Conservation (phyloP, 495 filamentous ascomycete species). For the Trichoderma asperelloides region DNA sequence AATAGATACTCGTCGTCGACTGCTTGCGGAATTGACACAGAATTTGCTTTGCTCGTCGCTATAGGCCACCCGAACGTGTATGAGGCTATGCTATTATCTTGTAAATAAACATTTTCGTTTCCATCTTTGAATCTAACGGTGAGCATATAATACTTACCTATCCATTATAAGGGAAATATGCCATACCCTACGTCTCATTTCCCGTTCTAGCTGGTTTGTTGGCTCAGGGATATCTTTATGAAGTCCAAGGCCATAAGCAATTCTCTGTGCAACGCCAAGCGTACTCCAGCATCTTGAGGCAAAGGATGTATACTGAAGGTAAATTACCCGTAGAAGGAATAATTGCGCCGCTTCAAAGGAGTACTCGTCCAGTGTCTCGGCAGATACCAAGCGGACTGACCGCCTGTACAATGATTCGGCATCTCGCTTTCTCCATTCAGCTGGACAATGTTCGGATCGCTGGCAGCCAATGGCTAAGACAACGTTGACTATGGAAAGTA, state of each 20-base stretch:
- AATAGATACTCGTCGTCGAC: background rate
- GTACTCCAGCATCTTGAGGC: background rate
- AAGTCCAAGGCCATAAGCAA: background rate
- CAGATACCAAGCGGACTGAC: background rate
- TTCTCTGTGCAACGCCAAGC: background rate
- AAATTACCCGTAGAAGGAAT: background rate
- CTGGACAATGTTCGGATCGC: background rate
- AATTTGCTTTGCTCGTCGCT: background rate
- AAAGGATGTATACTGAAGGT: background rate
- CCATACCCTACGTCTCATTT: slow-evolving; percentile 3
- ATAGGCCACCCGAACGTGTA: background rate
- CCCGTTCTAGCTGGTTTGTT: background rate
- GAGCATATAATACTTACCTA: background rate
- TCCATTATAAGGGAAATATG: background rate
- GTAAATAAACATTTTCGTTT: background rate
- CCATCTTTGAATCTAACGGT: background rate
- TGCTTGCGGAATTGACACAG: background rate
- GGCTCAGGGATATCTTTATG: background rate
- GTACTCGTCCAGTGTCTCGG: background rate
- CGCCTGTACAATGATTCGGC: background rate
- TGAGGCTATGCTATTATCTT: background rate
- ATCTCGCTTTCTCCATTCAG: background rate
- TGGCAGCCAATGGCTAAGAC: background rate
- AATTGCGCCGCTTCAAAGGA: background rate
- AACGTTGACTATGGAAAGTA: background rate